A percentile compares a stretch with the other conserved stretches of the same genome.
Evolutionary conservation across 352 stramenopile genomes (phyloP).

Genomic region (Paralagenidium karlingii): DNA sequence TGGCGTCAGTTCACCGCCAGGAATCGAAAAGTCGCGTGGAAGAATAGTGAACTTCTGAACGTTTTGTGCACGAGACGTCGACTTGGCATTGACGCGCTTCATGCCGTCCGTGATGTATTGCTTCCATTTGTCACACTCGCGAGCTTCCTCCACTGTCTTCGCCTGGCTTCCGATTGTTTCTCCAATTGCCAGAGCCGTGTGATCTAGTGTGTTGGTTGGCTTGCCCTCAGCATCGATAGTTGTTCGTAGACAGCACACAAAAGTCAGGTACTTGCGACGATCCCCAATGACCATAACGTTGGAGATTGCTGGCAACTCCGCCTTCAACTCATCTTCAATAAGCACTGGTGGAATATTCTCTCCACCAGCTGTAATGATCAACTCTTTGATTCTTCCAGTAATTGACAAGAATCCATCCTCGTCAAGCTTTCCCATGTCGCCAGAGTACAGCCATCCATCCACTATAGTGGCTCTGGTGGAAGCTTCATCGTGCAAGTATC

Average conservation of each 20-base stretch:
- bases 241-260: slow-evolving; percentile 32
- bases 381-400: slow-evolving; percentile 70
- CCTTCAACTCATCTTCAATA: slow-evolving; percentile 53
- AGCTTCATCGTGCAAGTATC: slow-evolving; percentile 50
- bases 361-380: slow-evolving; percentile 70
- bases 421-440: slow-evolving; percentile 46
- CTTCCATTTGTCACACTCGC: slow-evolving; percentile 31
- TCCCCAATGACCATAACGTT: slow-evolving; percentile 63
- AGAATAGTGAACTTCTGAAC: slow-evolving; percentile 78
- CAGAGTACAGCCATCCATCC: slow-evolving; percentile 45
- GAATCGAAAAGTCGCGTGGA: slow-evolving; percentile 72
- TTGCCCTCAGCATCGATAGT: slow-evolving; percentile 16
- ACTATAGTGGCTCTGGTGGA: slow-evolving; percentile 44
- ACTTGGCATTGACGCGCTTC: slow-evolving; percentile 35
- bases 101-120: slow-evolving; percentile 68
- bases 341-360: slow-evolving; percentile 64
- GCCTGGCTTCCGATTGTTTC: slow-evolving; percentile 15
- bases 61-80: slow-evolving; percentile 32
- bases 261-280: slow-evolving; percentile 43
- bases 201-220: slow-evolving; percentile 30
- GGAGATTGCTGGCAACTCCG: slow-evolving; percentile 19
- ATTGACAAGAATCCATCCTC: slow-evolving; percentile 46
- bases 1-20: slow-evolving; percentile 83
- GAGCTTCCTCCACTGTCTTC: slow-evolving; percentile 34
- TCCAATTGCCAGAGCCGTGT: slow-evolving; percentile 17